phyloP scores from a whole-genome alignment of 2,329 filamentous ascomycete species.

The Fusarium luffae region DNA sequence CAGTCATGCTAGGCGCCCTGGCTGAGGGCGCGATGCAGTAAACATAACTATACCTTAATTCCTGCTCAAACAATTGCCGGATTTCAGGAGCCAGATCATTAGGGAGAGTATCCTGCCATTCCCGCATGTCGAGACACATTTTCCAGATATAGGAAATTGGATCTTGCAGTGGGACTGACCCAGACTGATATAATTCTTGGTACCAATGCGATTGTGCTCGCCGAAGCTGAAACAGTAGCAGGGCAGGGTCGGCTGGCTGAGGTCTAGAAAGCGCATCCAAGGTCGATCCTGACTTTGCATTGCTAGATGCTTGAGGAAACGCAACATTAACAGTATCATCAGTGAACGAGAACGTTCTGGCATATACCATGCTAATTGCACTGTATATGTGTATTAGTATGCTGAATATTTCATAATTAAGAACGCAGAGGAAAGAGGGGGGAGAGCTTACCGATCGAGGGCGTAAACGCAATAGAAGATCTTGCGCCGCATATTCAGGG shows the following conservation, averaged over 20 bases:
- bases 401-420: background rate
- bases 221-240: slow-evolving; percentile 85
- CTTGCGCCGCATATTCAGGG: slow-evolving; percentile 80
- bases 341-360: slow-evolving; percentile 90
- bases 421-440: background rate
- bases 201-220: slow-evolving; percentile 90
- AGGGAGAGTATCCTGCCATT: slow-evolving; percentile 85
- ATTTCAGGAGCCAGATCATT: slow-evolving; percentile 71
- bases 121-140: slow-evolving; percentile 78
- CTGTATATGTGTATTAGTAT: slow-evolving; percentile 56
- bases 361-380: slow-evolving; percentile 88
- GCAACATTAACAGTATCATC: slow-evolving; percentile 87
- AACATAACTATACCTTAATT: slow-evolving; percentile 90
- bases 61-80: slow-evolving; percentile 83
- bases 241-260: slow-evolving; percentile 73
- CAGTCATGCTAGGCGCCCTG: slow-evolving; percentile 75
- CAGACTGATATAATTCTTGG: slow-evolving; percentile 85
- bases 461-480: slow-evolving; percentile 93
- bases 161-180: slow-evolving; percentile 74
- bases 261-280: slow-evolving; percentile 57
- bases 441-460: slow-evolving; percentile 77
- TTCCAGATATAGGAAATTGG: slow-evolving; percentile 79
- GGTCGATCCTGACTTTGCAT: slow-evolving; percentile 56
- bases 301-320: slow-evolving; percentile 69
- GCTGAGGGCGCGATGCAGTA: slow-evolving; percentile 87